A percentile compares a stretch with the other conserved stretches of the same genome.
phyloP scores from a whole-genome alignment of 306 rosid species.

The Fragaria ananassa region DNA sequence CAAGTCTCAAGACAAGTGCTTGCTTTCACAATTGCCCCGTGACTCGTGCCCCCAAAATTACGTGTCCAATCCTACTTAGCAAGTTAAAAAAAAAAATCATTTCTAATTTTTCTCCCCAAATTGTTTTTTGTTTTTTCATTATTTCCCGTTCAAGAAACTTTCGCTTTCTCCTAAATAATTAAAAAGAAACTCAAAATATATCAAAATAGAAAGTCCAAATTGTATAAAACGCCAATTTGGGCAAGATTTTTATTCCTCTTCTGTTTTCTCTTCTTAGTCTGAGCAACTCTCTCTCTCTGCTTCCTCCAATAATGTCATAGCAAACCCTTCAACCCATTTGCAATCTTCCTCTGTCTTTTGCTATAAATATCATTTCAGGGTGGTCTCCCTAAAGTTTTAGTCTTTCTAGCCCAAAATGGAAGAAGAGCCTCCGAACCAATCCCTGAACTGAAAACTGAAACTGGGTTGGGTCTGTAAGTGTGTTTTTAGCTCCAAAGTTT shows the following conservation, averaged over 20 bases:
- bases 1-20: not conserved
- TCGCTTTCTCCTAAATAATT: conserved; percentile 16
- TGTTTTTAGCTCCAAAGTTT: conserved; percentile 13
- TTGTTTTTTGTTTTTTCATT: not conserved
- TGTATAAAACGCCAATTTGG: conserved; percentile 21
- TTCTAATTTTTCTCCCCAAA: not conserved
- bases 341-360: not conserved
- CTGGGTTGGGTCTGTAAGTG: not conserved
- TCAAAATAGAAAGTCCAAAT: not conserved
- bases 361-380: conserved; percentile 39
- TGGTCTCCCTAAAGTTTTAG: conserved; percentile 32
- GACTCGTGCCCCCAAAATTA: not conserved
- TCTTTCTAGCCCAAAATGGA: conserved; percentile 33
- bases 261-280: conserved; percentile 6
- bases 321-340: conserved; percentile 9
- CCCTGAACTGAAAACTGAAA: conserved; percentile 14
- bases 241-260: conserved; percentile 9
- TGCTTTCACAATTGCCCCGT: conserved; percentile 14
- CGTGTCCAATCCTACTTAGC: not conserved
- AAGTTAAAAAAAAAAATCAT: too few relatives aligned
- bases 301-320: conserved; percentile 27
- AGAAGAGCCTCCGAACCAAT: conserved; percentile 19
- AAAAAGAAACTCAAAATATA: not conserved
- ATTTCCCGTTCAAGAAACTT: conserved; percentile 20
- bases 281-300: conserved; percentile 5